These are phyloP conservation scores for Mucor plumbeus DNA, from an alignment of 371 early-diverging fungal genomes.

Conservation along the genomic window DNA sequence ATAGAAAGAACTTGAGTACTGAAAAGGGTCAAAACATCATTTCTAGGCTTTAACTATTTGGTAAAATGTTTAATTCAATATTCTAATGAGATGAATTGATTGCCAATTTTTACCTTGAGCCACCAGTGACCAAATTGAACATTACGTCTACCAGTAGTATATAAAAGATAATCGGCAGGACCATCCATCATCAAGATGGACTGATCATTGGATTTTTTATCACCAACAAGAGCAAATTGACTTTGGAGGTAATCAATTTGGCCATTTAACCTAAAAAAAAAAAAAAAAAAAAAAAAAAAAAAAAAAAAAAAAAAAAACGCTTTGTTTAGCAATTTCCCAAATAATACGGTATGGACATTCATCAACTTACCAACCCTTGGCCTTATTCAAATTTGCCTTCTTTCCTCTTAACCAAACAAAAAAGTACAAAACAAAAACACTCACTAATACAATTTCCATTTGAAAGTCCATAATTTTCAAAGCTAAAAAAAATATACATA, in stretches of 20 bases:
- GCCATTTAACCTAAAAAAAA: constrained; percentile 49
- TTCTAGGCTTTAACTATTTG: constrained; percentile 49
- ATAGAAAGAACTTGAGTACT: constrained; percentile 30
- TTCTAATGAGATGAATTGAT: not conserved
- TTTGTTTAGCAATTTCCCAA: not conserved
- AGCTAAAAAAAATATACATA: constrained; percentile 13
- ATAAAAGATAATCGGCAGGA: constrained; percentile 72
- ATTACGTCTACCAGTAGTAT: constrained; percentile 73
- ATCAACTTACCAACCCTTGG: constrained; percentile 43
- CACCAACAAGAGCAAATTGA: constrained; percentile 75
- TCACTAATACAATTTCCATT: constrained; percentile 35
- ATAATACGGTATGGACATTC: no score
- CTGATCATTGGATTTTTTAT: constrained; percentile 46
- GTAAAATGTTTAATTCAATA: not conserved
- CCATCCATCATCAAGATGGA: constrained; percentile 70
- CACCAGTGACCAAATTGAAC: constrained; percentile 75
- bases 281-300: no score
- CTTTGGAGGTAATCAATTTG: constrained; percentile 39
- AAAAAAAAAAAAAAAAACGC: no score
- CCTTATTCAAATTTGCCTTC: constrained; percentile 33
- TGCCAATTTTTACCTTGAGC: constrained; percentile 44
- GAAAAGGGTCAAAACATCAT: constrained; percentile 42
- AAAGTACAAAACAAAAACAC: constrained; percentile 28
- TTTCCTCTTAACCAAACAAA: constrained; percentile 42
- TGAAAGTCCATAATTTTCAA: constrained; percentile 36